phyloP scores from a whole-genome alignment of 129 eudicot genomes.

The Cynara cardunculus region DNA sequence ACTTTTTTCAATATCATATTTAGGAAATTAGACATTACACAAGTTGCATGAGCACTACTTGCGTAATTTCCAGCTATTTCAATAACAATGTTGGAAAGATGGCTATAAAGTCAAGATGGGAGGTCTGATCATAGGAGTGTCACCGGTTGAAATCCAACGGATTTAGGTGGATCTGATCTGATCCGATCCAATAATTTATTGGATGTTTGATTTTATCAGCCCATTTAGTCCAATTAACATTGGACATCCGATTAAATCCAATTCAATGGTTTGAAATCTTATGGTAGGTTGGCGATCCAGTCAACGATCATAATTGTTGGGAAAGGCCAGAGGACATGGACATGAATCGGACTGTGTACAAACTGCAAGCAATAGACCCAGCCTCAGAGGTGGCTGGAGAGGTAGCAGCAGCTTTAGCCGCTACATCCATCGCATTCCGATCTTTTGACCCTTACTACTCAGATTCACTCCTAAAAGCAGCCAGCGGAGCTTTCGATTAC shows the following conservation, averaged over 20 bases:
- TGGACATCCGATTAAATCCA: too few species aligned
- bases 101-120: too few species aligned
- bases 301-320: constrained; percentile 84
- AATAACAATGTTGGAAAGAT: too few species aligned
- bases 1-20: background rate
- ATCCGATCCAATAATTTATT: too few species aligned
- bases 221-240: too few species aligned
- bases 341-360: constrained; percentile 70
- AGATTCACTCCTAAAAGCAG: constrained; percentile 53
- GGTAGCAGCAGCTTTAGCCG: constrained; percentile 94
- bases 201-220: too few species aligned
- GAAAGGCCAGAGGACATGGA: constrained; percentile 99
- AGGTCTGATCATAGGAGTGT: too few species aligned
- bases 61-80: too few species aligned
- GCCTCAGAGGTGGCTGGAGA: constrained; percentile 97
- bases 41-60: background rate
- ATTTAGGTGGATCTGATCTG: too few species aligned
- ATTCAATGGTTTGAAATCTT: too few species aligned
- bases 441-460: constrained; percentile 73
- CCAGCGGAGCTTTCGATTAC: constrained; percentile 55
- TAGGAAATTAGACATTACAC: background rate
- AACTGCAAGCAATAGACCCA: constrained; percentile 60
- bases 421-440: constrained; percentile 83
- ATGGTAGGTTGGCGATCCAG: constrained; percentile 77
- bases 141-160: too few species aligned